phyloP scores from a whole-genome alignment of 257 asterid species.

The Solanum lycopersicoides region DNA sequence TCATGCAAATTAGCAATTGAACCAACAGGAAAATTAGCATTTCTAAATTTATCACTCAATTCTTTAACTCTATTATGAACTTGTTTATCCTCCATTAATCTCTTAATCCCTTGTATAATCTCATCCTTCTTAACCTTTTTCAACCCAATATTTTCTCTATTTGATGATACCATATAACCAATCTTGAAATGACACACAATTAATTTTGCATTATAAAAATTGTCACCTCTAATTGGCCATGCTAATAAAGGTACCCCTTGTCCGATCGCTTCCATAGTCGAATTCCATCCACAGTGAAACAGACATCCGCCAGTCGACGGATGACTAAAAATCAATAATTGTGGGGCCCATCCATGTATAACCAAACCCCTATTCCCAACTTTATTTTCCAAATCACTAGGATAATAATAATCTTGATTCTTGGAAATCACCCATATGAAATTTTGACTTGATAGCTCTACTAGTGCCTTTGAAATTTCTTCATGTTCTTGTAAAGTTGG shows the following conservation, averaged over 20 bases:
- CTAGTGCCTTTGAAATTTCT: slow-evolving; percentile 40
- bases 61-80: slow-evolving; percentile 23
- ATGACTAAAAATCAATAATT: slow-evolving; percentile 46
- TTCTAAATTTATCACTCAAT: slow-evolving; percentile 18
- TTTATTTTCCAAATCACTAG: slow-evolving; percentile 29
- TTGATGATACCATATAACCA: slow-evolving; percentile 28
- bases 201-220: slow-evolving; percentile 42
- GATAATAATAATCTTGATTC: slow-evolving; percentile 37
- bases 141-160: slow-evolving; percentile 11
- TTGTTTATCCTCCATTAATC: slow-evolving; percentile 40
- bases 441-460: slow-evolving; percentile 16
- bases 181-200: slow-evolving; percentile 30
- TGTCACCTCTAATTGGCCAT: slow-evolving; percentile 86
- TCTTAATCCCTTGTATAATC: slow-evolving; percentile 35
- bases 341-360: slow-evolving; percentile 81
- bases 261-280: slow-evolving; percentile 53
- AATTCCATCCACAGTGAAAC: slow-evolving; percentile 80
- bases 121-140: slow-evolving; percentile 32
- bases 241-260: slow-evolving; percentile 53
- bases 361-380: slow-evolving; percentile 46
- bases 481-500: slow-evolving; percentile 49
- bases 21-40: slow-evolving; percentile 34
- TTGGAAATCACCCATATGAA: slow-evolving; percentile 72
- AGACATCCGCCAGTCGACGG: slow-evolving; percentile 51
- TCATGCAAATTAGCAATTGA: slow-evolving; percentile 5